Base-by-base conservation (phyloP, 1,284 basidiomycete species). In the Vanrija sp. region DNA sequence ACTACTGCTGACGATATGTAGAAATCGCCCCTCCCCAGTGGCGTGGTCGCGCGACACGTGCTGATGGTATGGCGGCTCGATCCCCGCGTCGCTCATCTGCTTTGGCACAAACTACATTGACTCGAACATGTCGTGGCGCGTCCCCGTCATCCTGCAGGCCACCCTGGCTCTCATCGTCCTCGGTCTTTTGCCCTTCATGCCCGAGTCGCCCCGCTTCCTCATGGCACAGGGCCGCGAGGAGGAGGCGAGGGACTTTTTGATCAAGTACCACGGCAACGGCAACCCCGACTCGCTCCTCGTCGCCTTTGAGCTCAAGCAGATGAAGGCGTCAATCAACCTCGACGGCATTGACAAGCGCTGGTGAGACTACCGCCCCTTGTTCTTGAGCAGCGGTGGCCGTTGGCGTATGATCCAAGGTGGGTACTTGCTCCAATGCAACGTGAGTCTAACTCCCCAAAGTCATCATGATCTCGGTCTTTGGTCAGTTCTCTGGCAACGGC, bases 21-120 rank as follows among this genome's bases (percentile, higher is more conserved):
- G 78, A 84, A 62, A 81, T 84, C 72, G 78, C 81, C 16, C 83
- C 83, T 43, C 82, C 83, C 18, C 82, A 83, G 69, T 84, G 83
- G 83, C 77, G 83, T 62, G 83, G 83, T 51, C 77, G 81, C 22
- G 72, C 82, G 62, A 81, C 50, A 81, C 79, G 48, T 68, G 58
- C 58, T 67, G 75, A 53, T 66, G 69, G 68, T 62, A 64, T 35
- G 60, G 60, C 15, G 64, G 66, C 18, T 50, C 57, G 7, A 61
- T 69, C 31, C 61, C 59, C 10, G 60, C 59, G 2, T 25, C 45
- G 6, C 25, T 27, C 18, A 18, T 46, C n/a, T 35, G 25, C 23
- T 43, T 43, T 15, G 62, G 62, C 14, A 49, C 47, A 1, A 45
- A 31, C 23, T 60, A 59, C 45, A 53, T 65, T 35, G 31, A 47